Percentiles rank a stretch among this genome's conserved stretches.
Conservation (phyloP, 352 stramenopile genomes). For the Elongisporangium anandrum region DNA sequence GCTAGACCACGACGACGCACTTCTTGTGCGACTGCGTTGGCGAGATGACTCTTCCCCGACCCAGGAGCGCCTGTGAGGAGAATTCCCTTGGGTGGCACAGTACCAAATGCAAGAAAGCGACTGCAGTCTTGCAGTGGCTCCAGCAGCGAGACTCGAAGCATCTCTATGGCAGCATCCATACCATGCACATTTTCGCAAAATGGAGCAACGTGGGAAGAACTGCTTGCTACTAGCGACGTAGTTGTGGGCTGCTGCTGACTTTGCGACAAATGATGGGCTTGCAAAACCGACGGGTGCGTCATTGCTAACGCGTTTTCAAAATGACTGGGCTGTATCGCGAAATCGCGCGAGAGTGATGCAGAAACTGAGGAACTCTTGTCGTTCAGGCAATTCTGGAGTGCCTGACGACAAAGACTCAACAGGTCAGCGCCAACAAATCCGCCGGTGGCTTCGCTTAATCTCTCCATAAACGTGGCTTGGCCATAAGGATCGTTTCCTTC, state of each 20-base stretch:
- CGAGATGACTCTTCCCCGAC: constrained; percentile 98
- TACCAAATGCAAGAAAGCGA: constrained; percentile 96
- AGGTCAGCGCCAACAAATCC: constrained; percentile 92
- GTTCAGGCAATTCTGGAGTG: constrained; percentile 62
- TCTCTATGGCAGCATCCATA: constrained; percentile 94
- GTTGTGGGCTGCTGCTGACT: constrained; percentile 27
- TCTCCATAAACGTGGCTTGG: background rate
- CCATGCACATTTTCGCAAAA: constrained; percentile 91
- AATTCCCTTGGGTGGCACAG: constrained; percentile 95
- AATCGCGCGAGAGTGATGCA: constrained; percentile 1
- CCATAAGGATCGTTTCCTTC: background rate
- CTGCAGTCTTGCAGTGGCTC: constrained; percentile 96
- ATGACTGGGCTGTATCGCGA: constrained; percentile 21
- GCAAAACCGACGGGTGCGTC: constrained; percentile 94
- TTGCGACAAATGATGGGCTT: constrained; percentile 92
- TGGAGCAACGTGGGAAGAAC: background rate
- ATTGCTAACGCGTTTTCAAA: constrained; percentile 88
- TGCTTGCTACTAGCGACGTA: constrained; percentile 20
- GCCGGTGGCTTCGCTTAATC: constrained; percentile 92
- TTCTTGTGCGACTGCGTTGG: constrained; percentile 55
- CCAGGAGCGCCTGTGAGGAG: constrained; percentile 98
- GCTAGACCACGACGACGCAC: constrained; percentile 54
- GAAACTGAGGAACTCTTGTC: constrained; percentile 10
- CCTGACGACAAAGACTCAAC: constrained; percentile 69
- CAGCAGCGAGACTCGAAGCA: constrained; percentile 95